Evolutionary conservation across 2,329 filamentous ascomycete species (phyloP), one percentile per base, ranked within the genome.

Genomic region (Beauveria medogensis): DNA sequence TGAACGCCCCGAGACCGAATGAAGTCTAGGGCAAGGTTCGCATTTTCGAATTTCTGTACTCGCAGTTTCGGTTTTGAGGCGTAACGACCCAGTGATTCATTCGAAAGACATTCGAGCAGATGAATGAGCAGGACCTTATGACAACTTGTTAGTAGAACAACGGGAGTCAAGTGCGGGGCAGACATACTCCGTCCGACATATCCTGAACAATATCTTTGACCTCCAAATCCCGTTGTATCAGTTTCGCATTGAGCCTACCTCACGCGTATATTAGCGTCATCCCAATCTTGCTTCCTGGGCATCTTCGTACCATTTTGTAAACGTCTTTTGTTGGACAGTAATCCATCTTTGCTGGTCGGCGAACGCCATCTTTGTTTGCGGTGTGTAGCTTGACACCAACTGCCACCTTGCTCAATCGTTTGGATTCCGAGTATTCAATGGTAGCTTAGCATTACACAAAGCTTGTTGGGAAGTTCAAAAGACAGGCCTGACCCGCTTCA

Each of bases 31-130:
- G 91, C 91, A 67, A 92, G 88, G 78, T 97, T 97, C 74, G 94
- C 93, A 82, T 99, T 99, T 75, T 99, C 94, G 75, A 97, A 99
- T 68, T 87, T 88, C 78, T 99, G 94, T 57, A 99, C 94, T 62
- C 94, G 91, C 67, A 99, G 82, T 77, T 96, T 97, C 44, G 94
- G 94, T 70, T 93, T 95, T 59, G 93, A 90, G 65, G 94, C 94
- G 83, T 99, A 99, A 73, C 93, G 90, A 66, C 94, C 94, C 63
- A 99, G 88, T 8, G 92, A 96, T 75, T 97, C 94, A 72, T 88
- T 88, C 64, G 92, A 95, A 58, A 99, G 88, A 73, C 94, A 94
- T 80, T 99, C 94, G 70, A 99, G 89, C 55, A 99, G 86, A 76
- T 99, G 94, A 71, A 99, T 96, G 66, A 99, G 88, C 68, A 95